Base-by-base conservation (phyloP, 805 yeast genomes). In the Yamadazyma tumulicola region DNA sequence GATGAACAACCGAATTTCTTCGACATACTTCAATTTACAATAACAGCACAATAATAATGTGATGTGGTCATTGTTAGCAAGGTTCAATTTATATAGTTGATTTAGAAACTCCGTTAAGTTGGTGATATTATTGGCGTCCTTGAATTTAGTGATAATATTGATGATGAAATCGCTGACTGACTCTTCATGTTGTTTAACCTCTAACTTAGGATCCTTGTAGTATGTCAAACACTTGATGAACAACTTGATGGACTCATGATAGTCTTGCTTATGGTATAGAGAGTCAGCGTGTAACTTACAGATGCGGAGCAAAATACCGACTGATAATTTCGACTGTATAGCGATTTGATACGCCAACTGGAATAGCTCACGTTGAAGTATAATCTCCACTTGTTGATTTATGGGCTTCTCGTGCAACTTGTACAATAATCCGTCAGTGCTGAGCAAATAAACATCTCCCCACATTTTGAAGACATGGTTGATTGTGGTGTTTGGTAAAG, bases 31-130 rank as follows among this genome's bases (percentile, higher is more conserved):
- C 47, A 86, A 59, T 50, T 88, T 87, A 41, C 95, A 85, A 49
- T 82, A 79, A 32, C 91, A 79, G 41, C 91, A 82, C 17, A 89
- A 57, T 26, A 89, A 64, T 17, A 91, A 58, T 0, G 96, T 88
- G 5, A 87, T 72, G 55, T 91, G 97, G 51, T 88, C 94, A 19
- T 76, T 69, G n/a, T 75, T 74, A 0, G 95, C 80, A 10, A 71
- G 45, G 2, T 72, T 69, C 27, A 67, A 55, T 6, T 69, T 69
- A 35, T 83, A 66, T 43, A 88, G 64, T 9, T 72, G 72, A 53
- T 77, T 78, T 21, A 88, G 60, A 43, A 82, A 88, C 26, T 65
- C 64, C 0, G 86, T 72, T 47, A 89, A 59, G 39, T 75, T 75
- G 19, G 67, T 62, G 1, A 86, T 83, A 38, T 82, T 81, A 5